Evolutionary conservation across 371 early-diverging fungal genomes (phyloP).

Genomic region (Mortierella sp.): DNA sequence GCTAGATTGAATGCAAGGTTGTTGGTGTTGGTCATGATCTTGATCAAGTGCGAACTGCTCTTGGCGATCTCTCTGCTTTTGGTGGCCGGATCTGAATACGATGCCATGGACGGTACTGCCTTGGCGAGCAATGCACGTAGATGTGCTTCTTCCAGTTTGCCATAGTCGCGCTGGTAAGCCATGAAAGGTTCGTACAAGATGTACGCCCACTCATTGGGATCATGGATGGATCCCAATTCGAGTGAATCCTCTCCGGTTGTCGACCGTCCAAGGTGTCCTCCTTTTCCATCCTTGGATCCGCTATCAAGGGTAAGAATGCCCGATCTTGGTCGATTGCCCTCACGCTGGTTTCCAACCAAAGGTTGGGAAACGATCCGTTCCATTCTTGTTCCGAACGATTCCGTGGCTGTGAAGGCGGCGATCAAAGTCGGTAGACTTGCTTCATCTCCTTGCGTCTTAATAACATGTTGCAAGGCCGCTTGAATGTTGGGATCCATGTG

Average conservation of each 20-base stretch:
- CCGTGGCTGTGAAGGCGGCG: conserved; percentile 60
- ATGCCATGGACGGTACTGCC: conserved; percentile 46
- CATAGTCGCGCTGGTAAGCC: conserved; percentile 71
- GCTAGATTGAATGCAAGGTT: conserved; percentile 57
- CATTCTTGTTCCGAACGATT: conserved; percentile 63
- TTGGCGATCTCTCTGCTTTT: conserved; percentile 26
- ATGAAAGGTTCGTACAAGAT: conserved; percentile 70
- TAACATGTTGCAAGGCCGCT: conserved; percentile 36
- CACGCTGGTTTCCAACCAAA: conserved; percentile 47
- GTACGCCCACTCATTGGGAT: conserved; percentile 62
- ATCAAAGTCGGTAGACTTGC: conserved; percentile 56
- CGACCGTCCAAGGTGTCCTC: conserved; percentile 9
- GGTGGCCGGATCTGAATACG: conserved; percentile 14
- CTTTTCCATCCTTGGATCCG: conserved; percentile 27
- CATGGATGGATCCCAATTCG: conserved; percentile 30
- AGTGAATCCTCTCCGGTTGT: conserved; percentile 18
- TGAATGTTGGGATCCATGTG: conserved; percentile 69
- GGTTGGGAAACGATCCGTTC: conserved; percentile 64
- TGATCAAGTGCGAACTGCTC: conserved; percentile 37
- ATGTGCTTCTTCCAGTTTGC: conserved; percentile 61
- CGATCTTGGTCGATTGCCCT: conserved; percentile 35
- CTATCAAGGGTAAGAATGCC: conserved; percentile 30
- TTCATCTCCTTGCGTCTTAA: conserved; percentile 52
- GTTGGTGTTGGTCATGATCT: conserved; percentile 57
- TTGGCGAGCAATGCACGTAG: conserved; percentile 45